These are phyloP conservation scores for Amoebophrya sp. DNA, from an alignment of 169 alveolate species.

Conservation along the genomic window DNA sequence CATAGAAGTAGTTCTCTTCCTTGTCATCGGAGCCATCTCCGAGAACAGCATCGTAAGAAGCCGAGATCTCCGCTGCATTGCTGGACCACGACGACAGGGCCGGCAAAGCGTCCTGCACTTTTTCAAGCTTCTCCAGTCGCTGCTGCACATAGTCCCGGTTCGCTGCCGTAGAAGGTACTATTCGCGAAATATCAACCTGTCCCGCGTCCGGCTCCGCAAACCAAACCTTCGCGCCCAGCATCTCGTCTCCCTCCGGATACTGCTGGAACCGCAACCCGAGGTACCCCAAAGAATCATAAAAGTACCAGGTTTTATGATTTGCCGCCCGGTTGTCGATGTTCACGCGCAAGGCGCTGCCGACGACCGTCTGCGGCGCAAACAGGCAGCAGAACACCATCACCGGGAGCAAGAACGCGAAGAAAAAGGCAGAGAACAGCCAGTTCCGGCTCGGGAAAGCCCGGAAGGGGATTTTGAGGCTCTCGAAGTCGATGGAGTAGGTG, in stretches of 20 bases:
- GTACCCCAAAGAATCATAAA: neutral
- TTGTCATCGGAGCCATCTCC: too few relatives aligned
- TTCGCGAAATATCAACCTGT: neutral
- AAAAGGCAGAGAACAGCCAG: neutral
- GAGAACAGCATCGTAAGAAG: neutral
- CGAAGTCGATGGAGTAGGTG: too few relatives aligned
- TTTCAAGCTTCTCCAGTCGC: neutral
- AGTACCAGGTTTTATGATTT: neutral
- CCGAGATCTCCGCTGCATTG: neutral
- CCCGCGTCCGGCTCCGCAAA: neutral
- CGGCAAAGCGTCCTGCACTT: neutral
- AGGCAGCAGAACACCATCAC: neutral
- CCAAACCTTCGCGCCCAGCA: neutral
- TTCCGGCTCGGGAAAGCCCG: too few relatives aligned
- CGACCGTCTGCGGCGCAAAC: neutral
- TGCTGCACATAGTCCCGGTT: neutral
- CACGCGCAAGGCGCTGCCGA: neutral
- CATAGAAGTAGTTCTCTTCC: neutral
- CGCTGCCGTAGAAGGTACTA: neutral
- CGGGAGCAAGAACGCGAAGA: neutral
- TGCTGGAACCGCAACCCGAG: neutral
- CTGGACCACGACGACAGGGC: neutral
- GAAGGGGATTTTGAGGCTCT: too few relatives aligned
- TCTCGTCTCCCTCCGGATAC: neutral
- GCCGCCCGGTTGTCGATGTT: neutral